These are phyloP conservation scores for Globisporangium parvum DNA, from an alignment of 352 stramenopile species.

Conservation along the genomic window DNA sequence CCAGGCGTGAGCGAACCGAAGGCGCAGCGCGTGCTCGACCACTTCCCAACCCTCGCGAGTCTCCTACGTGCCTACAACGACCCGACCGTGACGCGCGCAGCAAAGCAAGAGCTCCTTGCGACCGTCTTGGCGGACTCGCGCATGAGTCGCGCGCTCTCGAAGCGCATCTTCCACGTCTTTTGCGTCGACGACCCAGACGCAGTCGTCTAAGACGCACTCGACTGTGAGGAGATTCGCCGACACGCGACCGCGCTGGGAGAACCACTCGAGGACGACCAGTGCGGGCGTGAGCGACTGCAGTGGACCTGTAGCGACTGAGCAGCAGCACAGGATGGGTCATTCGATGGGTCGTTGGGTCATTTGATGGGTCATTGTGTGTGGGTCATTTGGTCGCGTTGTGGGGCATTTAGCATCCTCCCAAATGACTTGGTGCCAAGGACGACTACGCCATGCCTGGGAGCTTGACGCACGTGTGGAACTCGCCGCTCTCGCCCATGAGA, in stretches of 20 bases:
- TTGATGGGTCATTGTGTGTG: not conserved
- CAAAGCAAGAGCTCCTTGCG: constrained; percentile 53
- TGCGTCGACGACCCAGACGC: constrained; percentile 27
- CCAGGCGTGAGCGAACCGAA: constrained; percentile 66
- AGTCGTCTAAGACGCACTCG: constrained; percentile 16
- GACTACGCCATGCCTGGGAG: constrained; percentile 53
- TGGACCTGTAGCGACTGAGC: too few species aligned
- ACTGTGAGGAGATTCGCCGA: too few species aligned
- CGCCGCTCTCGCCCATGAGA: constrained; percentile 47
- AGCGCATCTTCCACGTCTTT: constrained; percentile 54
- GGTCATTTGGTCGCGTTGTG: not conserved
- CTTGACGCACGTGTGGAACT: constrained; percentile 87
- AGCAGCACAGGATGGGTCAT: too few species aligned
- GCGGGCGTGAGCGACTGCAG: not conserved
- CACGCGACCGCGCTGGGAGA: too few species aligned
- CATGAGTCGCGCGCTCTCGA: constrained; percentile 42
- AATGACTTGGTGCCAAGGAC: too few species aligned
- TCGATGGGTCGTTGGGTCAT: not conserved
- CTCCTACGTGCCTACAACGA: constrained; percentile 46
- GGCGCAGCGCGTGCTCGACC: constrained; percentile 51
- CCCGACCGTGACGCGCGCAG: constrained; percentile 16
- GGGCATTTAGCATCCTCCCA: not conserved
- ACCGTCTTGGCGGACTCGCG: constrained; percentile 40
- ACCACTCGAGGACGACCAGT: too few species aligned
- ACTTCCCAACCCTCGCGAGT: constrained; percentile 54